A percentile compares a stretch with the other conserved stretches of the same genome.
Conservation (phyloP, 257 asterid genomes). For the Primulina huaijiensis region DNA sequence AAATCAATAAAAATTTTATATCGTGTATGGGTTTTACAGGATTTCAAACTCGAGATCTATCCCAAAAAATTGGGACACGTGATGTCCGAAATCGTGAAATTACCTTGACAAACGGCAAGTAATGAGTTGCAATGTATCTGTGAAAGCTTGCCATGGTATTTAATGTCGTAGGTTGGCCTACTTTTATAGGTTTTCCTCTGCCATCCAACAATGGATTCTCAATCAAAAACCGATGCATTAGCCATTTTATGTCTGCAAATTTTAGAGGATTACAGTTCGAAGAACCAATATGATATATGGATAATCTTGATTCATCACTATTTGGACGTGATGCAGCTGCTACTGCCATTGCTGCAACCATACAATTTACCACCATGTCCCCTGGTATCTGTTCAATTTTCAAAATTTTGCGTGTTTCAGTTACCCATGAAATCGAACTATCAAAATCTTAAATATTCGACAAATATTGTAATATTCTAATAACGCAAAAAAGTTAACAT, state of each 20-base stretch:
- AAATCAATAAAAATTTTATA: too few relatives aligned
- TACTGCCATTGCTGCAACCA: conserved; percentile 45
- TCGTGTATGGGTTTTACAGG: too few relatives aligned
- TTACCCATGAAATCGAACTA: too few relatives aligned
- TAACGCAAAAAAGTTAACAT: too few relatives aligned
- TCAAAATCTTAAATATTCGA: too few relatives aligned
- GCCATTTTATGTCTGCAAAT: conserved; percentile 19
- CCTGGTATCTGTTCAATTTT: conserved; percentile 51
- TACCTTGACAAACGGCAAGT: conserved; percentile 44
- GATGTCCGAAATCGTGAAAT: too few relatives aligned
- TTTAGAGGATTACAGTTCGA: conserved; percentile 43
- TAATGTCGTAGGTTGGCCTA: conserved; percentile 19
- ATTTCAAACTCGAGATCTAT: too few relatives aligned
- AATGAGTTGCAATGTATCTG: conserved; percentile 40
- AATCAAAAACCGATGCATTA: conserved; percentile 32
- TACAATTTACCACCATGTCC: conserved; percentile 61
- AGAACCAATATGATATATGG: conserved; percentile 52
- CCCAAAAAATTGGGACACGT: too few relatives aligned
- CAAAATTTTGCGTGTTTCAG: background rate
- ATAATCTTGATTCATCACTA: background rate
- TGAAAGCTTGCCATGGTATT: conserved; percentile 46
- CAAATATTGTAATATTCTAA: too few relatives aligned
- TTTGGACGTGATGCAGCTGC: conserved; percentile 28
- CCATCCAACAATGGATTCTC: conserved; percentile 37
- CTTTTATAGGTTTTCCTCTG: conserved; percentile 36